Conservation (phyloP, 2,329 filamentous ascomycete genomes). For the Huntiella moniliformis region DNA sequence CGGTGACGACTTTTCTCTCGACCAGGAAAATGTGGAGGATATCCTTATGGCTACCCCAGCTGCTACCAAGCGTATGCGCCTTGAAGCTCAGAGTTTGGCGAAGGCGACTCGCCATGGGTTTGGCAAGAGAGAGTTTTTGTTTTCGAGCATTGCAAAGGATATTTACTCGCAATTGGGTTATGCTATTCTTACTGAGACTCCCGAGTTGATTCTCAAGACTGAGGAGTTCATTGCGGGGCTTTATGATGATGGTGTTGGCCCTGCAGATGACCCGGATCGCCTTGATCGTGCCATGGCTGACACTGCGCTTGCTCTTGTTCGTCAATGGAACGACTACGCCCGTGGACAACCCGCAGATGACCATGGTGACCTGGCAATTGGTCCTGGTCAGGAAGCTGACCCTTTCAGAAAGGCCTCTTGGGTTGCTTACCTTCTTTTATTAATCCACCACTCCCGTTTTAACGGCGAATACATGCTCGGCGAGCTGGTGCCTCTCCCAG, state of each 20-base stretch:
- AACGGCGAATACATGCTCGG: slow-evolving; percentile 20
- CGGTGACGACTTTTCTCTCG: slow-evolving; percentile 23
- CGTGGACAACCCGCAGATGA: slow-evolving; percentile 29
- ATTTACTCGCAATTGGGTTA: slow-evolving; percentile 37
- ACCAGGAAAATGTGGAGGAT: slow-evolving; percentile 11
- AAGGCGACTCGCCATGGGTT: slow-evolving; percentile 23
- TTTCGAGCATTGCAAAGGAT: slow-evolving; percentile 53
- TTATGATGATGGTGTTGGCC: slow-evolving; percentile 41
- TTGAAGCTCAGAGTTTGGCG: slow-evolving; percentile 37
- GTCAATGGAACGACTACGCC: slow-evolving; percentile 37
- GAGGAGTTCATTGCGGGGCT: slow-evolving; percentile 50
- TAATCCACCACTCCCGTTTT: slow-evolving; percentile 51
- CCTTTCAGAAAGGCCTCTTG: slow-evolving; percentile 60
- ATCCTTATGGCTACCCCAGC: slow-evolving; percentile 34
- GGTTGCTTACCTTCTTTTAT: slow-evolving; percentile 58
- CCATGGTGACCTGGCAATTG: slow-evolving; percentile 42
- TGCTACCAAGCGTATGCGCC: slow-evolving; percentile 31
- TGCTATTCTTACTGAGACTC: slow-evolving; percentile 47
- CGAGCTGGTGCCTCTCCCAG: slow-evolving; percentile 43
- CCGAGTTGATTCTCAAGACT: slow-evolving; percentile 53
- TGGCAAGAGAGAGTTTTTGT: slow-evolving; percentile 40
- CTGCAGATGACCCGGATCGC: slow-evolving; percentile 34
- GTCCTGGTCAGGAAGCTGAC: slow-evolving; percentile 40
- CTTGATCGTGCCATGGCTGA: slow-evolving; percentile 37
- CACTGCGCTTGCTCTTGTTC: slow-evolving; percentile 31